Evolutionary conservation across 805 yeast species (phyloP), one percentile per base, ranked within the genome.

Genomic region (Teunomyces atbi): DNA sequence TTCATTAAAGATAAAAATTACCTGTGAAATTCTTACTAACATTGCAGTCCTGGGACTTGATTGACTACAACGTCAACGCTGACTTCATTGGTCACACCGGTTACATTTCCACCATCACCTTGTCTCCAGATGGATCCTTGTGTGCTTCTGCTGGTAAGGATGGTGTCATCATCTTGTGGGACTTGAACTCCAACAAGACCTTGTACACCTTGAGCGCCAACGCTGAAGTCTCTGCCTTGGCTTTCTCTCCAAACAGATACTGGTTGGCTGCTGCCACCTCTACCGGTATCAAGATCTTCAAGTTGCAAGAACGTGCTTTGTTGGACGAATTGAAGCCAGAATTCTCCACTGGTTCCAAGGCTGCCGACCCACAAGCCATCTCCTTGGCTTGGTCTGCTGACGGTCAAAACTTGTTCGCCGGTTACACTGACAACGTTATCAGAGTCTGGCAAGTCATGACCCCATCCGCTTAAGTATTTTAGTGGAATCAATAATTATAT

Each of bases 401-500:
- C 68, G 99, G 99, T 76, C 98, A 92, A 84, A 89, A 86, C 86
- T 84, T 94, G 78, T 94, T 89, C 75, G 96, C 98, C 67, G 99
- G 99, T 84, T 94, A 94, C 97, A 91, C 97, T 70, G 99, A 94
- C 80, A 89, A 89, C 83, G 83, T 87, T 74, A 92, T 94, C 84
- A 92, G 99, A 82, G 99, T 94, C 78, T 94, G 99, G 99, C 98
- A 94, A 86, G 97, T 94, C 68, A 94, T 94, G 98, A 89, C 95
- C 79, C 77, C 84, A 58, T 72, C 76, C 53, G 76, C 77, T 66
- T 73, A 73, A n/a, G n/a, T n/a, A n/a, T n/a, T n/a, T n/a, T n/a
- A n/a, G n/a, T n/a, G n/a, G n/a, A 27, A 27, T 27, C 21, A 32
- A 40, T 23, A 32, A 36, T 42, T 42, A 19, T n/a, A 46, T 27